Evolutionary conservation across 75 land plant species (phyloP), one percentile per base, ranked within the genome.

Genomic region (Cryptomeria japonica): DNA sequence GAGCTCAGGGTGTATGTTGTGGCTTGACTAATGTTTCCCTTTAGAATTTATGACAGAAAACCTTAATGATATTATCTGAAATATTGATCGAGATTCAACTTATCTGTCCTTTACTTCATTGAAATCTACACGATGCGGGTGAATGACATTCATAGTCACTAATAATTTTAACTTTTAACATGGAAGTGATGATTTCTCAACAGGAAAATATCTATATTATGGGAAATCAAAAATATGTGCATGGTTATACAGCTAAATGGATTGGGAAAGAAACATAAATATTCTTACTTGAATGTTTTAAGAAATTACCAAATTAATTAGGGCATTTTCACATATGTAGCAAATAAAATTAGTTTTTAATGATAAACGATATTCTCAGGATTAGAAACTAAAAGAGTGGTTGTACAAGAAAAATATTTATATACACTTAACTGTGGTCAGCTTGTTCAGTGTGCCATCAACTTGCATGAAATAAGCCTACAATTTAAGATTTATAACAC

Each of bases 401-500:
- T 64, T 55, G 41, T 25, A 83, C 47, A n/a, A 87, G 56, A 61
- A 16, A 75, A 51, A 86, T 84, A 56, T 6, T 46, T 56, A 56
- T 36, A 46, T 64, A 87, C 34, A 90, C 92, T 91, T 84, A 92
- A 98, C 99, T 88, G 99, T 96, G 22, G 92, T 95, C 58, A 98
- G 90, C 88, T 93, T 98, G 92, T 98, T 97, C 87, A 96, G 86
- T 80, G 99, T 98, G 75, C 99, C 96, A 92, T 98, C 99, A 90
- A 98, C 93, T 92, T 98, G 99, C 99, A 98, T 98, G 72, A 98
- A 97, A 87, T 98, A 98, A 72, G 99, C 99, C 99, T 98, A 95
- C 91, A 92, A 73, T 61, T 10, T 31, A 32, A 85, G 28, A 37
- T 76, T 31, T n/a, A 75, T 76, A n/a, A 58, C 31, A 55, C 16